Conservation (phyloP, 2,329 filamentous ascomycete species). For the Fusarium pseudograminearum region DNA sequence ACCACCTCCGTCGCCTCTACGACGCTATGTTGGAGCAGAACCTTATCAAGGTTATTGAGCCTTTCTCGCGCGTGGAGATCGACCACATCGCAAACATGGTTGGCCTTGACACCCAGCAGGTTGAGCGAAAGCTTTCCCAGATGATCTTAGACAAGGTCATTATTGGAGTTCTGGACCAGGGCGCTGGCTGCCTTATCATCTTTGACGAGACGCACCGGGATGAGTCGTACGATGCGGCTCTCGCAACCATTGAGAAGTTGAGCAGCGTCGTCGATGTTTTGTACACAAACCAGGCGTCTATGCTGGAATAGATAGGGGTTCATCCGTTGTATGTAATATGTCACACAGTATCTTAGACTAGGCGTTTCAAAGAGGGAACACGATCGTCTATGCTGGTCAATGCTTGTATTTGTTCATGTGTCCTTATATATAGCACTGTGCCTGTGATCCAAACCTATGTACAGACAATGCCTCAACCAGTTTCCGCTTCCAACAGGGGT, state of each 20-base stretch:
- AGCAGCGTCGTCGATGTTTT: conserved; percentile 97
- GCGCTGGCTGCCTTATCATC: conserved; percentile 96
- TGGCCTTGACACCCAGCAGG: conserved; percentile 92
- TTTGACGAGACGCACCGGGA: conserved; percentile 96
- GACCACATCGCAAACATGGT: conserved; percentile 98
- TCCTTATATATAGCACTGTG: conserved; percentile 18
- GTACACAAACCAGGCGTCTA: conserved; percentile 96
- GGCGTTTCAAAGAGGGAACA: conserved; percentile 48
- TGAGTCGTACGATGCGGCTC: conserved; percentile 91
- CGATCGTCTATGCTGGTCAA: conserved; percentile 42
- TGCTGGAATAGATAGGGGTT: conserved; percentile 77
- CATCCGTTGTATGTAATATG: conserved; percentile 50
- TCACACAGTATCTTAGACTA: conserved; percentile 48
- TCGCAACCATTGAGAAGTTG: conserved; percentile 96
- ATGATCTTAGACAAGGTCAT: conserved; percentile 99
- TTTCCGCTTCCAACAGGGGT: conserved; percentile 15
- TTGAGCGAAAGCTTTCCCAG: conserved; percentile 97
- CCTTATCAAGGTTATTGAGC: conserved; percentile 99
- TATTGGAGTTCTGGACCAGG: conserved; percentile 95
- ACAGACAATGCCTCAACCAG: conserved; percentile 7
- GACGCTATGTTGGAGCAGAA: conserved; percentile 99
- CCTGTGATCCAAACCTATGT: conserved; percentile 9
- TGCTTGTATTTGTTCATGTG: conserved; percentile 26
- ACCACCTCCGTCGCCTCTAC: conserved; percentile 94
- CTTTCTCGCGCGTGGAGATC: conserved; percentile 96